Evolutionary conservation across 2,329 filamentous ascomycete genomes (phyloP), one percentile per base, ranked within the genome.

Genomic region (Cytospora piceae): DNA sequence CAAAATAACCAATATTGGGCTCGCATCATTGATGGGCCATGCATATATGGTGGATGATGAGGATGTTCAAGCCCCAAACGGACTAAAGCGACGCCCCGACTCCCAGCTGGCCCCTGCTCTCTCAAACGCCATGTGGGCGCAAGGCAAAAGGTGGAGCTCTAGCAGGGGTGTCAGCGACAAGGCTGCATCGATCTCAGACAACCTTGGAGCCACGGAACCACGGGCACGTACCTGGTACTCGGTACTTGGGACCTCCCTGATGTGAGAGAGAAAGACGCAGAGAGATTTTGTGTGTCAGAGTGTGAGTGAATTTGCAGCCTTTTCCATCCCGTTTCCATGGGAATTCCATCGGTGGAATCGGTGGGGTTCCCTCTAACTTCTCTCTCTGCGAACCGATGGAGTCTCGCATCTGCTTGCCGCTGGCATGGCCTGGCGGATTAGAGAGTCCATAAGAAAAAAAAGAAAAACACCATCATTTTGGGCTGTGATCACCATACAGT

Each of bases 101-200:
- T 65, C 54, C 62, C 51, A 58, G 37, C 59, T 61, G 55, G 63
- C 66, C 64, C 66, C 56, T 63, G 60, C 59, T n/a, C 53, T 57
- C 31, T 53, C 42, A 60, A 58, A 56, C 58, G 66, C 66, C 66
- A 67, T 67, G 66, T 67, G 66, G 66, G 58, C 37, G 46, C 58
- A 31, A 54, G 65, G 53, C 53, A 39, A 64, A 61, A 61, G 46
- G 46, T 64, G 65, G 65, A 46, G 65, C 27, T 15, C 15, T 46
- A 24, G 56, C 66, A 68, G 63, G 66, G 66, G 63, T 68, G 59
- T 22, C 51, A 58, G 58, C 65, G 58, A 67, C 65, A 67, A 67
- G 65, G 65, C 65, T 65, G 62, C 62, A 65, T 65, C 58, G 46
- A 49, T 49, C 46, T 49, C 46, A 49, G 46, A 49, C 46, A 49